Conservation (phyloP, 2,329 filamentous ascomycete genomes). For the Didymella glomerata region DNA sequence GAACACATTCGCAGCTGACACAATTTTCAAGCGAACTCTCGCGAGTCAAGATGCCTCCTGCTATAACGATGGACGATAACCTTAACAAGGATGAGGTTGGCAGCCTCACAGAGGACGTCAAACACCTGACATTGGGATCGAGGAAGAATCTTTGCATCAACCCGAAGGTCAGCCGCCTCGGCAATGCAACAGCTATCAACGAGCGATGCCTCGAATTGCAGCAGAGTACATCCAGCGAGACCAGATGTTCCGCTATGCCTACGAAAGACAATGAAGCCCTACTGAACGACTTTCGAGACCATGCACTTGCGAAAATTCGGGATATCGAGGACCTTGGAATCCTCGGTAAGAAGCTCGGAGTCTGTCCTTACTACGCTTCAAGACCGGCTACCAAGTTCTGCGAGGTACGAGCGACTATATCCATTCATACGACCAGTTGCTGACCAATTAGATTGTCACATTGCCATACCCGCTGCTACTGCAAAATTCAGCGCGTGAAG, state of each 20-base stretch:
- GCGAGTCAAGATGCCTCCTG: constrained; percentile 78
- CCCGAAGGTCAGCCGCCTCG: constrained; percentile 75
- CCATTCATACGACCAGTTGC: not conserved
- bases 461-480: constrained; percentile 90
- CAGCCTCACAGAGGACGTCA: constrained; percentile 68
- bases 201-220: constrained; percentile 92
- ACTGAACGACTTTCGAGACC: constrained; percentile 84
- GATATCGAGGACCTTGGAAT: constrained; percentile 91
- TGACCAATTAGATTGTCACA: constrained; percentile 73
- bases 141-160: constrained; percentile 93
- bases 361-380: constrained; percentile 98
- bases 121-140: constrained; percentile 84
- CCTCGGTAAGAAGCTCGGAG: constrained; percentile 77
- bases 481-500: constrained; percentile 86
- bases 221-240: constrained; percentile 68
- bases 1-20: constrained; percentile 89
- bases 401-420: constrained; percentile 60
- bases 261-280: constrained; percentile 76
- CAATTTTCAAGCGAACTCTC: constrained; percentile 87
- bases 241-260: constrained; percentile 79
- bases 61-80: constrained; percentile 56
- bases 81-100: constrained; percentile 24
- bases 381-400: constrained; percentile 80
- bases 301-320: constrained; percentile 80
- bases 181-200: constrained; percentile 81